A percentile compares a stretch with the other conserved stretches of the same genome.
phyloP scores from a whole-genome alignment of 192 early-diverging fungal species.

The Rhizophlyctis rosea region DNA sequence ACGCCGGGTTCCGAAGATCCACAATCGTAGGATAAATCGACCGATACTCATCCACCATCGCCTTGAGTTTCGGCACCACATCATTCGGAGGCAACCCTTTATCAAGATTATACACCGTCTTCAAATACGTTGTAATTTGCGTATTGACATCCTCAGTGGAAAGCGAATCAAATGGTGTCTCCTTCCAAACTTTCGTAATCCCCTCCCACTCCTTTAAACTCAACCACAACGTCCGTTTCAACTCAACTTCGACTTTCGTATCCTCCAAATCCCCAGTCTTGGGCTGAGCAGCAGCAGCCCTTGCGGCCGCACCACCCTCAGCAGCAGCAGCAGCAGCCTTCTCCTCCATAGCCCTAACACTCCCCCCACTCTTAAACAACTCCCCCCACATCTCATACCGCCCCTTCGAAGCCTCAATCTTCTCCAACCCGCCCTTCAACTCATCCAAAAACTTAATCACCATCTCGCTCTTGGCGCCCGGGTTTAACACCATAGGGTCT shows the following conservation, averaged over 20 bases:
- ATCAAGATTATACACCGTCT: conserved; percentile 56
- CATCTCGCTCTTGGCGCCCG: conserved; percentile 39
- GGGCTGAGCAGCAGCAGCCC: conserved; percentile 13
- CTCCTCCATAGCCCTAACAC: conserved; percentile 15
- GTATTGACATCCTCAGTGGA: conserved; percentile 56
- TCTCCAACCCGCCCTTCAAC: conserved; percentile 35
- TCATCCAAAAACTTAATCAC: conserved; percentile 55
- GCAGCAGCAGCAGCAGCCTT: conserved; percentile 19
- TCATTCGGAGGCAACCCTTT: conserved; percentile 67
- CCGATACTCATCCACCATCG: conserved; percentile 54
- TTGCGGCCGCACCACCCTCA: conserved; percentile 9
- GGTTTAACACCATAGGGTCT: conserved; percentile 60
- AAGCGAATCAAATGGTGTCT: conserved; percentile 46
- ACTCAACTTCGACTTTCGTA: conserved; percentile 51
- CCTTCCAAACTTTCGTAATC: conserved; percentile 48
- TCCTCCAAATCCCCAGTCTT: conserved; percentile 51
- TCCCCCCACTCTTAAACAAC: conserved; percentile 54
- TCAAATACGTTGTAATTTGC: conserved; percentile 50
- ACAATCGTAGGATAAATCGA: conserved; percentile 56
- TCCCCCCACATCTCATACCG: conserved; percentile 51
- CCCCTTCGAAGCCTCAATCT: conserved; percentile 40
- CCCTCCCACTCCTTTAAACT: conserved; percentile 56
- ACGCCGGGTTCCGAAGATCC: conserved; percentile 60
- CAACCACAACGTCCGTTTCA: conserved; percentile 59
- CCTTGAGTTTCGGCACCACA: conserved; percentile 58